Evolutionary conservation across 2,329 filamentous ascomycete genomes (phyloP).

Genomic region (Plectosphaerella cucumerina): DNA sequence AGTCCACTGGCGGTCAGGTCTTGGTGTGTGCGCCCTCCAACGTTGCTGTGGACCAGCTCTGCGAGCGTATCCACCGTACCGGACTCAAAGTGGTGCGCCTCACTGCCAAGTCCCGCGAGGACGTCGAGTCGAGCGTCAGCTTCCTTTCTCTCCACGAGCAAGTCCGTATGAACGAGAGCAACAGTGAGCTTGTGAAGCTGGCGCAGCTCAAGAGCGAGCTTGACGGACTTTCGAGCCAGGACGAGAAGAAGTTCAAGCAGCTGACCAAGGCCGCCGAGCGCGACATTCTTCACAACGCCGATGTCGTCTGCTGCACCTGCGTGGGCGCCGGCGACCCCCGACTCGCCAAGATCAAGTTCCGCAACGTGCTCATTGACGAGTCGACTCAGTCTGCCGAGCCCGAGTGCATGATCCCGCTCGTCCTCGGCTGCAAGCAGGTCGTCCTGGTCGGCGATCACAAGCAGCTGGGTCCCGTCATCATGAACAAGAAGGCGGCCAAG

Average conservation of each 20-base stretch:
- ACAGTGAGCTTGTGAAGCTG: conserved; percentile 87
- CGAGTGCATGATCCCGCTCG: conserved; percentile 97
- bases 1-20: conserved; percentile 91
- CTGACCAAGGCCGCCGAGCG: conserved; percentile 90
- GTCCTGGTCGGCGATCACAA: conserved; percentile 99
- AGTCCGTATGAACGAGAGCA: conserved; percentile 95
- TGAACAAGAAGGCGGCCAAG: conserved; percentile 99
- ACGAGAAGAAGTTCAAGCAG: conserved; percentile 98
- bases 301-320: conserved; percentile 98
- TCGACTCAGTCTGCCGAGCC: conserved; percentile 97
- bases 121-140: conserved; percentile 96
- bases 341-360: conserved; percentile 95
- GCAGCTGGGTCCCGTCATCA: conserved; percentile 95
- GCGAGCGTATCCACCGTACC: conserved; percentile 91
- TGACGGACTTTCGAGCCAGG: conserved; percentile 87
- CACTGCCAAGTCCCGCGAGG: conserved; percentile 97
- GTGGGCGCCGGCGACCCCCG: conserved; percentile 95
- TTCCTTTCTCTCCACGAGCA: conserved; percentile 96
- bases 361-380: conserved; percentile 96
- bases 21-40: conserved; percentile 97
- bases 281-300: conserved; percentile 90
- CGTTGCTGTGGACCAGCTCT: conserved; percentile 96
- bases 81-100: conserved; percentile 95
- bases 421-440: conserved; percentile 96
- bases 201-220: conserved; percentile 89